A percentile compares a stretch with the other conserved stretches of the same genome.
phyloP scores from a whole-genome alignment of 331 rosid genomes.

The Dryas integrifolia region DNA sequence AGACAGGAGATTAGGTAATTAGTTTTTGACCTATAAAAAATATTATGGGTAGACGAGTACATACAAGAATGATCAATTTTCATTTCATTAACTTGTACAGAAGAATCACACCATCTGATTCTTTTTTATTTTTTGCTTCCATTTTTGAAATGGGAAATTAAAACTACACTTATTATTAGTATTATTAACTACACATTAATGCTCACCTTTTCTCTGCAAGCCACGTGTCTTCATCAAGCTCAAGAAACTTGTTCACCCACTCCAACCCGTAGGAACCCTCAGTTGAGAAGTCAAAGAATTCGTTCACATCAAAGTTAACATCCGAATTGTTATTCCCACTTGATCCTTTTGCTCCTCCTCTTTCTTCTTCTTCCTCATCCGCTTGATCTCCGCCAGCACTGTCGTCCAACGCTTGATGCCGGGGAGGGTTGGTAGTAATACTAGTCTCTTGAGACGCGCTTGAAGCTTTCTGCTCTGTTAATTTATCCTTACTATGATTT shows the following conservation, averaged over 20 bases:
- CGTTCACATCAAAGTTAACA: slow-evolving; percentile 43
- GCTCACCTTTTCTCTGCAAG: slow-evolving; percentile 14
- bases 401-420: neutral
- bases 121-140: neutral
- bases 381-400: neutral
- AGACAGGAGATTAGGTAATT: too few species aligned
- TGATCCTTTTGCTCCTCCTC: slow-evolving; percentile 8
- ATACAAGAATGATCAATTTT: neutral
- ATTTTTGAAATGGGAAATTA: neutral
- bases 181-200: neutral
- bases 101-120: neutral
- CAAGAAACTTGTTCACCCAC: slow-evolving; percentile 56
- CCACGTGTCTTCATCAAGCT: slow-evolving; percentile 37
- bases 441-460: slow-evolving; percentile 20
- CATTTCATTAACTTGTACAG: neutral
- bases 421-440: neutral
- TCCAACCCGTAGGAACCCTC: slow-evolving; percentile 43
- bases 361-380: slow-evolving; percentile 7
- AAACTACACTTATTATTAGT: neutral
- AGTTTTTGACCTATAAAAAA: too few species aligned
- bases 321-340: slow-evolving; percentile 4
- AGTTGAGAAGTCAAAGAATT: slow-evolving; percentile 48
- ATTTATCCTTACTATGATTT: slow-evolving; percentile 18
- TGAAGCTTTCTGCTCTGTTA: neutral
- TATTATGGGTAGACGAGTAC: neutral